A percentile compares a stretch with the other conserved stretches of the same genome.
phyloP scores from a whole-genome alignment of 2,329 filamentous ascomycete genomes.

The Verticillium isaacii region DNA sequence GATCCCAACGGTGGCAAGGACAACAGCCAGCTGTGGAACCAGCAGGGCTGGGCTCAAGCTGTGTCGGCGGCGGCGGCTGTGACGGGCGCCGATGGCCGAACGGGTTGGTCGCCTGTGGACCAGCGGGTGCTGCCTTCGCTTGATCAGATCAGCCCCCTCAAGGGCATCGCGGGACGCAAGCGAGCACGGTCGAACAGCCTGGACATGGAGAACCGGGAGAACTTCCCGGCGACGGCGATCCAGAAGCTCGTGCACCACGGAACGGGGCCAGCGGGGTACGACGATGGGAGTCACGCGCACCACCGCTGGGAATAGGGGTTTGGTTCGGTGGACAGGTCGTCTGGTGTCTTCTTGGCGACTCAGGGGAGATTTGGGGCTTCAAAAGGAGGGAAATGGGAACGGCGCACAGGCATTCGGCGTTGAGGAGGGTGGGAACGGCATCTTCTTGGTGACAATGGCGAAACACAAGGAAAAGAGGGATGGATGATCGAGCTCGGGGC shows the following conservation, averaged over 20 bases:
- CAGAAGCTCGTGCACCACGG: slow-evolving; percentile 13
- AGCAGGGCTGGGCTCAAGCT: slow-evolving; percentile 21
- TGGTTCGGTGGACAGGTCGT: not conserved
- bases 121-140: slow-evolving; percentile 11
- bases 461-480: not conserved
- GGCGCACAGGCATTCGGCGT: not conserved
- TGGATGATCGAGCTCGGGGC: not conserved
- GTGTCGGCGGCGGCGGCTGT: slow-evolving; percentile 27
- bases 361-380: not conserved
- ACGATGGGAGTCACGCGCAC: slow-evolving; percentile 10
- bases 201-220: slow-evolving; percentile 14
- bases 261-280: slow-evolving; percentile 8
- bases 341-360: not conserved
- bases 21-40: slow-evolving; percentile 26
- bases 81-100: slow-evolving; percentile 12
- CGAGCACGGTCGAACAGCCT: slow-evolving; percentile 13
- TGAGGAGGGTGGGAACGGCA: not conserved
- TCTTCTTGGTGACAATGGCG: not conserved
- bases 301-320: slow-evolving; percentile 10
- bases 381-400: not conserved
- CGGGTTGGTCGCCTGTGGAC: slow-evolving; percentile 11
- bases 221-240: slow-evolving; percentile 13
- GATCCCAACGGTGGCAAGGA: slow-evolving; percentile 12
- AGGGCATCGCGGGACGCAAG: slow-evolving; percentile 10
- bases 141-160: slow-evolving; percentile 13